These are phyloP conservation scores for Leccinum imitatum DNA, from an alignment of 768 basidiomycete species.

Conservation along the genomic window DNA sequence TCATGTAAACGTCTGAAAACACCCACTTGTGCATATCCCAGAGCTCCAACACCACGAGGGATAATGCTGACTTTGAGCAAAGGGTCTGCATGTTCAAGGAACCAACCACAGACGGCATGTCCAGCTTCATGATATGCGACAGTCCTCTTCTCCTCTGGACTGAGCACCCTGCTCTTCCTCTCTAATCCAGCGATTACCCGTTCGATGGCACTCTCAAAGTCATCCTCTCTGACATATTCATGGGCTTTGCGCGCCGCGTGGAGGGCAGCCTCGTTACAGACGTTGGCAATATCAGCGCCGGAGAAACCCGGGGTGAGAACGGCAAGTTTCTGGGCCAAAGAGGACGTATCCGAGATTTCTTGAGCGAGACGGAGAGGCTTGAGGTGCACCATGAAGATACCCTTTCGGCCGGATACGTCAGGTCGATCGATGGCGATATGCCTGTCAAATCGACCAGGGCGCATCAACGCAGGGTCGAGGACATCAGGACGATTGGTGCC, in stretches of 20 bases:
- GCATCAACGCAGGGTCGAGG: constrained; percentile 91
- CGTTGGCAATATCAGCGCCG: constrained; percentile 98
- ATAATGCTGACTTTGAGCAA: constrained; percentile 98
- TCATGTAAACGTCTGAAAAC: not conserved
- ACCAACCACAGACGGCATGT: constrained; percentile 98
- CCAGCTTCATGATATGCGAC: constrained; percentile 99
- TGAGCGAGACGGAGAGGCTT: constrained; percentile 71
- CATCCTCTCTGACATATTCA: constrained; percentile 73
- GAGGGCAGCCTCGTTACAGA: constrained; percentile 96
- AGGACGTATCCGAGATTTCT: constrained; percentile 46
- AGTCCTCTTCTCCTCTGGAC: constrained; percentile 95
- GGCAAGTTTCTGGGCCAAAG: constrained; percentile 88
- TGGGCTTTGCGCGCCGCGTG: constrained; percentile 86
- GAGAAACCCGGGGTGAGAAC: constrained; percentile 98
- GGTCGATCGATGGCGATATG: constrained; percentile 95
- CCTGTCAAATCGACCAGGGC: constrained; percentile 96
- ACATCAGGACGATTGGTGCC: constrained; percentile 98
- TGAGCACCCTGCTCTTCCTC: constrained; percentile 91
- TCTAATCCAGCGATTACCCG: constrained; percentile 96
- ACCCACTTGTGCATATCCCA: constrained; percentile 92
- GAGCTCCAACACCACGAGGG: constrained; percentile 90
- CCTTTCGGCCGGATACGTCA: constrained; percentile 89
- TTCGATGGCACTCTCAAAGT: constrained; percentile 98
- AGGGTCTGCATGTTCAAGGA: constrained; percentile 95
- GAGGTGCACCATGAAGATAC: constrained; percentile 93